These are phyloP conservation scores for Saccharomycopsis fermentans DNA, from an alignment of 805 yeast species.

Conservation along the genomic window DNA sequence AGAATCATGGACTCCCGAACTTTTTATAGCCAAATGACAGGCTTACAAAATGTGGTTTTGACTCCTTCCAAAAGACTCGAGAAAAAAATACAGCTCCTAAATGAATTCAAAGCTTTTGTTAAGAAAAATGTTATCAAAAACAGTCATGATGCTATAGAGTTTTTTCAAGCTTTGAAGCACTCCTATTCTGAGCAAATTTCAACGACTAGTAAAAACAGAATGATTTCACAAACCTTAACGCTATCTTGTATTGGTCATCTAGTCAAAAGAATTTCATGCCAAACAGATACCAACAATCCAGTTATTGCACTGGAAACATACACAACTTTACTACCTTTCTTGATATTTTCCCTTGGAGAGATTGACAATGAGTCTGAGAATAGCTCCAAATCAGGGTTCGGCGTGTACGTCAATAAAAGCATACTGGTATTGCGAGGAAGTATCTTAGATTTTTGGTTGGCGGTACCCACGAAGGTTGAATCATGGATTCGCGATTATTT, in stretches of 20 bases:
- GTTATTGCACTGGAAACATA: constrained; percentile 4
- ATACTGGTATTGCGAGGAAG: neutral
- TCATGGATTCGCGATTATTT: constrained; percentile 24
- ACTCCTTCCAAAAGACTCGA: neutral
- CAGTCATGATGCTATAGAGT: constrained; percentile 5
- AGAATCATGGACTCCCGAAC: neutral
- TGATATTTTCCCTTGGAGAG: constrained; percentile 1
- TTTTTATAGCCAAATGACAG: neutral
- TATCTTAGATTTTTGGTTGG: constrained; percentile 29
- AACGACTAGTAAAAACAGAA: neutral
- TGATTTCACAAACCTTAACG: constrained; percentile 2
- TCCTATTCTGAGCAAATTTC: neutral
- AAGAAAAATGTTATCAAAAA: constrained; percentile 8
- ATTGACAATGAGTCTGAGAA: neutral
- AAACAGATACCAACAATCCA: constrained; percentile 3
- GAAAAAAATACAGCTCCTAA: neutral
- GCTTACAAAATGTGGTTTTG: neutral
- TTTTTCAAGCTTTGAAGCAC: neutral
- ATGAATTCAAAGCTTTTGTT: constrained; percentile 8
- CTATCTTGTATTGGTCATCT: constrained; percentile 10
- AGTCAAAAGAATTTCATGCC: constrained; percentile 10
- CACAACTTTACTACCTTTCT: constrained; percentile 3
- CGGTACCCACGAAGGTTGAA: constrained; percentile 27
- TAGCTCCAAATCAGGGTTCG: neutral
- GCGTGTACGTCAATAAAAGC: neutral